Percentiles rank a stretch among this genome's conserved stretches.
phyloP scores from a whole-genome alignment of 306 rosid genomes.

The Cicer bijugum region DNA sequence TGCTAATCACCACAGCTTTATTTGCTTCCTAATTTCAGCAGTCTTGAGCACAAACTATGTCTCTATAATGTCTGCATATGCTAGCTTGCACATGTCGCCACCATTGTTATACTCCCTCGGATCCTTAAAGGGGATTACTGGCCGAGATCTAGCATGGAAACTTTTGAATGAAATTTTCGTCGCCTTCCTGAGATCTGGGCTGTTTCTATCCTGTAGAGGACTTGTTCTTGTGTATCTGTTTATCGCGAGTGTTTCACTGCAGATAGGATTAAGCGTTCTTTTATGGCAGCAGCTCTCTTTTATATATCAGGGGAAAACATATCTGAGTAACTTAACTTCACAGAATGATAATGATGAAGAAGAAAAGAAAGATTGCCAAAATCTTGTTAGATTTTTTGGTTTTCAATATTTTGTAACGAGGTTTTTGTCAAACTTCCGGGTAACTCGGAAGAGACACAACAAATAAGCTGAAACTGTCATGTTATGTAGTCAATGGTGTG shows the following conservation, averaged over 20 bases:
- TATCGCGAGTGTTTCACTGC: constrained; percentile 72
- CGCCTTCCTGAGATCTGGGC: constrained; percentile 63
- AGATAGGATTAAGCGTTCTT: constrained; percentile 72
- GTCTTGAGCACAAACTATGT: constrained; percentile 70
- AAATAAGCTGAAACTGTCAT: constrained; percentile 47
- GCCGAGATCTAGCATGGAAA: constrained; percentile 44
- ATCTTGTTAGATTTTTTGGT: constrained; percentile 74
- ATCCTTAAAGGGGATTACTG: constrained; percentile 37
- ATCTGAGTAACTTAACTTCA: constrained; percentile 63
- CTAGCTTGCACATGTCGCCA: constrained; percentile 66
- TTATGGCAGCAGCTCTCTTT: constrained; percentile 91
- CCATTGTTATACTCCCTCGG: constrained; percentile 43
- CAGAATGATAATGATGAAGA: constrained; percentile 44
- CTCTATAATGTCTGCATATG: constrained; percentile 64
- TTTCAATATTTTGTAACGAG: constrained; percentile 61
- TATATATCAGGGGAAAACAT: constrained; percentile 80
- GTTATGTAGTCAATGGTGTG: constrained; percentile 14
- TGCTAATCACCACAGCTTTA: constrained; percentile 81
- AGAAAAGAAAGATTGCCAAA: constrained; percentile 79
- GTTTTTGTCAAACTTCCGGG: constrained; percentile 59
- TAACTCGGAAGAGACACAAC: constrained; percentile 63
- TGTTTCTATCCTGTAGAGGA: constrained; percentile 73
- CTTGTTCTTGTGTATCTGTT: constrained; percentile 76
- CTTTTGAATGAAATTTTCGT: constrained; percentile 48
- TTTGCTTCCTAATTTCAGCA: constrained; percentile 83